Conservation (phyloP, 352 stramenopile genomes). For the Phytophthora uliginosa region DNA sequence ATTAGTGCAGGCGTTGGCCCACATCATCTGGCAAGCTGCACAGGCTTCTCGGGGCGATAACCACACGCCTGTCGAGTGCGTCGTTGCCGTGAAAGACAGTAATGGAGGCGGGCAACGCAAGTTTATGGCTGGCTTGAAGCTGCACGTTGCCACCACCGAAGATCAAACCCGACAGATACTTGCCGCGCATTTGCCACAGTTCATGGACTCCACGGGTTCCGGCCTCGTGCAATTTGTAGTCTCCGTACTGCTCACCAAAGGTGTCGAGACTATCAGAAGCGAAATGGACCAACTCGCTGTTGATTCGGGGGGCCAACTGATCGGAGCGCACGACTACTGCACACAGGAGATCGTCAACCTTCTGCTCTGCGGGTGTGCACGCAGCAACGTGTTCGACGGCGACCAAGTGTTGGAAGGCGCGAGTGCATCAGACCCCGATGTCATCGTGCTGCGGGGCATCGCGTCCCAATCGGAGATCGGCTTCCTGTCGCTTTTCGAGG, state of each 20-base stretch:
- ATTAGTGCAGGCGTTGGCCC: slow-evolving; percentile 57
- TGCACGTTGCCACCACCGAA: slow-evolving; percentile 47
- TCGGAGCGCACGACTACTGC: slow-evolving; percentile 91
- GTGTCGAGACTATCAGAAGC: slow-evolving; percentile 53
- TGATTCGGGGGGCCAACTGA: slow-evolving; percentile 65
- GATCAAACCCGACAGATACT: slow-evolving; percentile 50
- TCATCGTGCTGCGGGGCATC: slow-evolving; percentile 80
- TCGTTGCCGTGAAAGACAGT: slow-evolving; percentile 45
- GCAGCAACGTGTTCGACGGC: slow-evolving; percentile 97
- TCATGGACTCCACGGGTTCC: slow-evolving; percentile 64
- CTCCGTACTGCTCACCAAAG: slow-evolving; percentile 77
- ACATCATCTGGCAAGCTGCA: slow-evolving; percentile 78
- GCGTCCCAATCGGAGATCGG: slow-evolving; percentile 64
- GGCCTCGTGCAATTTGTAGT: slow-evolving; percentile 81
- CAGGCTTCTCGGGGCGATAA: slow-evolving; percentile 16
- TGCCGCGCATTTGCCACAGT: slow-evolving; percentile 47
- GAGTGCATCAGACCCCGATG: slow-evolving; percentile 66
- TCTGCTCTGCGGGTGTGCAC: slow-evolving; percentile 92
- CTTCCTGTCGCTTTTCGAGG: slow-evolving; percentile 94
- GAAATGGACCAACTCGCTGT: slow-evolving; percentile 91
- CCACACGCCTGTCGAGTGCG: slow-evolving; percentile 30
- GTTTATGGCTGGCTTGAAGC: slow-evolving; percentile 55
- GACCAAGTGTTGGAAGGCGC: slow-evolving; percentile 72
- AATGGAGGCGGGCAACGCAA: slow-evolving; percentile 24
- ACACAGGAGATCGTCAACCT: slow-evolving; percentile 98